These are phyloP conservation scores for Chamaecyparis obtusa DNA, from an alignment of 75 land plant genomes.

Conservation along the genomic window DNA sequence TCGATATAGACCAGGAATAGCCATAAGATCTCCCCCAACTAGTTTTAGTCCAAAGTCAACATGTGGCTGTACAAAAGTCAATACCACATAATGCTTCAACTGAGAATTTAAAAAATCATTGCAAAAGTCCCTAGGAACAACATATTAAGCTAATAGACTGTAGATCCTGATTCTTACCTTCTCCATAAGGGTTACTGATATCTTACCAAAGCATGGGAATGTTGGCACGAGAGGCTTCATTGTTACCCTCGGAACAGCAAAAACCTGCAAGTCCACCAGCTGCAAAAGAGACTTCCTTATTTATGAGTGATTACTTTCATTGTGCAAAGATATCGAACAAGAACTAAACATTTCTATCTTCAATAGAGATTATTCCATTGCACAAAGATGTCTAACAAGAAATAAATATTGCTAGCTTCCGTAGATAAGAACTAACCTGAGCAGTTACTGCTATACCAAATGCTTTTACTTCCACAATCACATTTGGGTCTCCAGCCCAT, in stretches of 20 bases:
- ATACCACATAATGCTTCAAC: neutral
- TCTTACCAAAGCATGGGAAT: slow-evolving; percentile 75
- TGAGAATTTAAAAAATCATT: slow-evolving; percentile 2
- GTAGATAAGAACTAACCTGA: slow-evolving; percentile 51
- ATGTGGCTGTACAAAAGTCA: slow-evolving; percentile 58
- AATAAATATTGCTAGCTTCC: neutral
- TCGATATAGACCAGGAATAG: slow-evolving; percentile 90
- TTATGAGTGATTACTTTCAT: neutral
- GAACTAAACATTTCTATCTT: neutral
- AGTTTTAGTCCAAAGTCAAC: slow-evolving; percentile 90
- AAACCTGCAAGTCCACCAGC: slow-evolving; percentile 81
- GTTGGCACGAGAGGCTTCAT: slow-evolving; percentile 76
- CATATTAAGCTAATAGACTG: neutral
- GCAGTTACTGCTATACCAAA: slow-evolving; percentile 52
- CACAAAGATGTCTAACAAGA: neutral
- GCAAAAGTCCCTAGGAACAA: neutral
- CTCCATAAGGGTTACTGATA: slow-evolving; percentile 69
- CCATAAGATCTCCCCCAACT: slow-evolving; percentile 92
- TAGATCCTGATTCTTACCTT: slow-evolving; percentile 44
- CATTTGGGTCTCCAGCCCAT: slow-evolving; percentile 93
- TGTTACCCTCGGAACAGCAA: slow-evolving; percentile 50
- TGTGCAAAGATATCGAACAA: neutral
- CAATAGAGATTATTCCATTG: neutral
- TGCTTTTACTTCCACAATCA: slow-evolving; percentile 58
- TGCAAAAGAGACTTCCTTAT: slow-evolving; percentile 20